phyloP scores from a whole-genome alignment of 208 protist species.

The Sergeia podlipaevii region DNA sequence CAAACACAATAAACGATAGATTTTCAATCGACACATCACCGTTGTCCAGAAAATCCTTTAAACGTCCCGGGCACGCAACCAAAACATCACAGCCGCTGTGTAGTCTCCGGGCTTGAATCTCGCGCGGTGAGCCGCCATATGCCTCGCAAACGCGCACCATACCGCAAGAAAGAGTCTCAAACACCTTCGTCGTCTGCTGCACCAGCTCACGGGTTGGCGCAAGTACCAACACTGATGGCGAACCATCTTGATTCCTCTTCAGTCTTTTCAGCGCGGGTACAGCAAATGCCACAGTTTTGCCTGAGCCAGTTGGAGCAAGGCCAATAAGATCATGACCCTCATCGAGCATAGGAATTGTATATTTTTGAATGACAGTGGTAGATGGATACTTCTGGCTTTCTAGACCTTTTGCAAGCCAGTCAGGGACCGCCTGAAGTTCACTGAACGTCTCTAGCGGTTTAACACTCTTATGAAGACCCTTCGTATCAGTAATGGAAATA shows the following conservation, averaged over 20 bases:
- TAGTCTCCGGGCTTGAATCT: conserved; percentile 53
- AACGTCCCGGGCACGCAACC: conserved; percentile 98
- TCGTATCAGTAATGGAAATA: conserved; percentile 50
- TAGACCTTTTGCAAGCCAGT: conserved; percentile 66
- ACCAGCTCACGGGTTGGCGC: conserved; percentile 98
- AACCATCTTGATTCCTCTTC: conserved; percentile 32
- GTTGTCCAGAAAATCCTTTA: conserved; percentile 94
- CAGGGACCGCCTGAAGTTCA: conserved; percentile 45
- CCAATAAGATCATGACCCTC: conserved; percentile 95
- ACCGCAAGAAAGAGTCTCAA: conserved; percentile 52
- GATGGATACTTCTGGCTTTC: conserved; percentile 40
- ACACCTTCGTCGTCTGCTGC: conserved; percentile 97
- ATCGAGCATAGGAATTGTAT: conserved; percentile 84
- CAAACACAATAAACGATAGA: conserved; percentile 97
- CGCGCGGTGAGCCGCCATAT: conserved; percentile 72
- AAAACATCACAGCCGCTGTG: conserved; percentile 86
- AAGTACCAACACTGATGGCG: conserved; percentile 94
- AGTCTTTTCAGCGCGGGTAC: conserved; percentile 89
- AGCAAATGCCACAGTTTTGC: conserved; percentile 99
- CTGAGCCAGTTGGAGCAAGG: conserved; percentile 96
- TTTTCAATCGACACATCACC: conserved; percentile 83
- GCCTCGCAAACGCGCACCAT: conserved; percentile 69
- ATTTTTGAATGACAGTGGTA: conserved; percentile 85
- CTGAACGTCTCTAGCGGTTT: conserved; percentile 58
- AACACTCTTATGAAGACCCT: conserved; percentile 39